These are phyloP conservation scores for Vanrija humicola DNA, from an alignment of 1,284 basidiomycete genomes.

Conservation along the genomic window DNA sequence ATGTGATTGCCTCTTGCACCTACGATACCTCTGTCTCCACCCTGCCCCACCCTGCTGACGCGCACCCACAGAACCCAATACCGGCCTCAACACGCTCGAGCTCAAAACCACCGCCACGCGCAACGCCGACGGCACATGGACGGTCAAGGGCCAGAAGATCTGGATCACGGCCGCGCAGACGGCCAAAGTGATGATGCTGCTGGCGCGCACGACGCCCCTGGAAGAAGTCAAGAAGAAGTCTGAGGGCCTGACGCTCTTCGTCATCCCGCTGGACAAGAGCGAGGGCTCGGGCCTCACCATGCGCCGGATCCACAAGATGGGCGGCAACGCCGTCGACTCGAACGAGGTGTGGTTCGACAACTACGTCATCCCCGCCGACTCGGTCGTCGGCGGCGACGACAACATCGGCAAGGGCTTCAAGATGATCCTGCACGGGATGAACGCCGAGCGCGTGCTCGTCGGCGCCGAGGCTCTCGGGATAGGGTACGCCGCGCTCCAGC, in stretches of 20 bases:
- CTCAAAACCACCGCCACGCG: slow-evolving; percentile 17
- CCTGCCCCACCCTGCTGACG: too few species aligned
- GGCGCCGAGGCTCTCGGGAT: slow-evolving; percentile 50
- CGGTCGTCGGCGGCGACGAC: slow-evolving; percentile 10
- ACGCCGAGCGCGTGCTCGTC: slow-evolving; percentile 50
- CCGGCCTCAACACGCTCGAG: slow-evolving; percentile 18
- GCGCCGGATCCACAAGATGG: slow-evolving; percentile 13
- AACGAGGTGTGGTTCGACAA: slow-evolving; percentile 21
- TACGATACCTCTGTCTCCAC: too few species aligned
- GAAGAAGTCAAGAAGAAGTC: slow-evolving; percentile 18
- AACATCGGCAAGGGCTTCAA: slow-evolving; percentile 48
- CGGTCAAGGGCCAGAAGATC: slow-evolving; percentile 18
- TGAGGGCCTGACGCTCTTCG: slow-evolving; percentile 13
- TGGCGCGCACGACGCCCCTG: slow-evolving; percentile 19
- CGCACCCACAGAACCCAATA: slow-evolving; percentile 7
- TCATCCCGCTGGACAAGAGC: slow-evolving; percentile 16
- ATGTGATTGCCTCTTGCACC: too few species aligned
- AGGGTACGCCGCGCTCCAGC: slow-evolving; percentile 16
- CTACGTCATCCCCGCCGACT: slow-evolving; percentile 12
- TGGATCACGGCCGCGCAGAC: slow-evolving; percentile 20
- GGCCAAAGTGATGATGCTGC: slow-evolving; percentile 23
- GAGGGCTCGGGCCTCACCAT: slow-evolving; percentile 10
- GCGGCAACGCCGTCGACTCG: slow-evolving; percentile 15
- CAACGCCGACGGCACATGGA: slow-evolving; percentile 9
- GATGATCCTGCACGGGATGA: slow-evolving; percentile 40